Evolutionary conservation across 1,284 basidiomycete genomes (phyloP), one percentile per base, ranked within the genome.

Genomic region (Pterula multifida): DNA sequence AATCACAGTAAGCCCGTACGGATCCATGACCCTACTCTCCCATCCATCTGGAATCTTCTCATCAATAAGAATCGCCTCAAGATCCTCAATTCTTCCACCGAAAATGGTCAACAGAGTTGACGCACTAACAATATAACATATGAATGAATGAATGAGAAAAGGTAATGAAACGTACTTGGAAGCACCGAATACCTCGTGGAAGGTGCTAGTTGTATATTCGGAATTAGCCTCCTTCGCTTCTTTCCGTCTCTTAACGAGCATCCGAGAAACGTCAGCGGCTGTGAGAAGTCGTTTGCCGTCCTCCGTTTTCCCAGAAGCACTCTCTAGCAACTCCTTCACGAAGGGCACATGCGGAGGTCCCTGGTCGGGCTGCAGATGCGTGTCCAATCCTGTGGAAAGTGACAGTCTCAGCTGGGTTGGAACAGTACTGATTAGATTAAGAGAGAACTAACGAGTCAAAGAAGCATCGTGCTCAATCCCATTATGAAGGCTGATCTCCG

Each of bases 401-500:
- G 35, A 17, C 19, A 46, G 11, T 28, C 22, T 39, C 19, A 25
- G 11, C 22, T 9, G 19, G 15, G 11, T 39, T 32, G 3, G 15
- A 23, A 11, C 11, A 15, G 3, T 19, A n/a, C 22, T 19, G 19
- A 1, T 11, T 48, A 21, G 15, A 36, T 25, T 23, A 49, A 22
- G 24, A 50, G 28, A 42, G 42, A 24, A 70, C 78, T 49, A 60
- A 87, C 85, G 75, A 35, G 74, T 73, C 23, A 89, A 66, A 2
- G 84, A 87, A 0, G 69, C 85, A 55, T 88, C 85, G 55, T 88
- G 85, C 56, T 88, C 85, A 52, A 88, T 88, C 9, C 79, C 79
- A 55, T 86, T 87, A 61, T 88, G 85, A 24, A 81, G 61, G 57
- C 74, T 71, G 35, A 88, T 67, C 48, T 87, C 84, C 12, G 66